phyloP scores from a whole-genome alignment of 306 rosid genomes.

The Astragalus membranaceus region DNA sequence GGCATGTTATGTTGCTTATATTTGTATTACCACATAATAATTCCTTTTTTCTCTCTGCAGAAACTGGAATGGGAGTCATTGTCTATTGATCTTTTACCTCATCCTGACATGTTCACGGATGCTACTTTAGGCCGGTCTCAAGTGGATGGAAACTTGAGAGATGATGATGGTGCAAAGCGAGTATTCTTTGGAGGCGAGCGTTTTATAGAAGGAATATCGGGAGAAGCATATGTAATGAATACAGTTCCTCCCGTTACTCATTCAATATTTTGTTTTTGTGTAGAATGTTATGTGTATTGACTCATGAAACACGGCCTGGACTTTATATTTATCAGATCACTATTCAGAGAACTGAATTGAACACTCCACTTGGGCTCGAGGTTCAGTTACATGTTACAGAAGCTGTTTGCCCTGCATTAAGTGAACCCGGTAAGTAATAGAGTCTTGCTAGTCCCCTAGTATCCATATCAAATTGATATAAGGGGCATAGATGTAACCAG shows the following conservation, averaged over 20 bases:
- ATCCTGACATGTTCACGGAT: conserved; percentile 97
- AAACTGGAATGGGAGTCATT: conserved; percentile 94
- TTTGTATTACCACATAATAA: conserved; percentile 23
- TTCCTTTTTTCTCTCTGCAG: conserved; percentile 41
- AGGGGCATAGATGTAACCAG: neutral
- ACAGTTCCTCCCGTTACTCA: neutral
- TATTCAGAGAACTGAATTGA: conserved; percentile 76
- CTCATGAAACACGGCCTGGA: conserved; percentile 16
- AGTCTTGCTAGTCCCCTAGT: neutral
- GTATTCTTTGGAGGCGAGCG: conserved; percentile 96
- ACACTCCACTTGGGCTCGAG: conserved; percentile 95
- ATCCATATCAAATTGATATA: neutral
- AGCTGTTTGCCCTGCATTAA: conserved; percentile 90
- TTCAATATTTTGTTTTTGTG: neutral
- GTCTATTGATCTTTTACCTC: conserved; percentile 97
- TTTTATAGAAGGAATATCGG: conserved; percentile 89
- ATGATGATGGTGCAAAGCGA: conserved; percentile 93
- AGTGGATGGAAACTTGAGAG: conserved; percentile 63
- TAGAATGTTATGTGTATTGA: neutral
- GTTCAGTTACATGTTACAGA: conserved; percentile 88
- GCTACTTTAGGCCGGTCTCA: conserved; percentile 54
- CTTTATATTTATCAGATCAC: conserved; percentile 58
- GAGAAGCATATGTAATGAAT: conserved; percentile 75
- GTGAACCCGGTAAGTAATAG: conserved; percentile 74
- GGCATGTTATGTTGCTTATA: conserved; percentile 11